These are phyloP conservation scores for Prunella vulgaris DNA, from an alignment of 257 asterid species.

Conservation along the genomic window DNA sequence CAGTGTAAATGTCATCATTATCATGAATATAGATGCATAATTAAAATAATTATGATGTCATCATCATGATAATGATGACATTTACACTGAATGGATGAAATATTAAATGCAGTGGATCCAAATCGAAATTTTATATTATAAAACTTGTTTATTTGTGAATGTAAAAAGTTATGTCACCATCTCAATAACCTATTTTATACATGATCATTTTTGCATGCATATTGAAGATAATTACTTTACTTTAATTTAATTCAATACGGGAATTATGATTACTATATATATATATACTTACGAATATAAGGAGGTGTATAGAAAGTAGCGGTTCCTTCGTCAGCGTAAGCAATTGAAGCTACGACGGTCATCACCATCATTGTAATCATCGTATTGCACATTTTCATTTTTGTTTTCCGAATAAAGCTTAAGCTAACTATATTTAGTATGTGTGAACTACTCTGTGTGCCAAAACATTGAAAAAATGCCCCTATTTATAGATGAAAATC, in stretches of 20 bases:
- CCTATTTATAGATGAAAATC: slow-evolving; percentile 19
- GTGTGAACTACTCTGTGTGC: not conserved
- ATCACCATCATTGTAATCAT: not conserved
- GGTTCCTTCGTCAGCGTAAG: slow-evolving; percentile 33
- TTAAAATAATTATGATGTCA: no score
- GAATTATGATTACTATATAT: not conserved
- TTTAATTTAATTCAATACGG: not conserved
- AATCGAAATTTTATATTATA: no score
- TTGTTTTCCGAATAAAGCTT: not conserved
- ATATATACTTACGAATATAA: slow-evolving; percentile 41
- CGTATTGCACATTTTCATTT: slow-evolving; percentile 1
- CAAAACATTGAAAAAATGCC: not conserved
- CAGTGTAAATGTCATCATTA: no score
- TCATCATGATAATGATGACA: no score
- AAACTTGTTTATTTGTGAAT: no score
- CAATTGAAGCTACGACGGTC: slow-evolving; percentile 7
- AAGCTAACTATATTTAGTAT: not conserved
- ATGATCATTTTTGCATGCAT: not conserved
- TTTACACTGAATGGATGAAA: no score
- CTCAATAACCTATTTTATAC: no score
- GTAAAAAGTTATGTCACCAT: no score
- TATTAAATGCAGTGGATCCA: no score
- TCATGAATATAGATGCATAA: no score
- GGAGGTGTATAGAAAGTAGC: slow-evolving; percentile 58
- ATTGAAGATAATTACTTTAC: not conserved